phyloP scores from a whole-genome alignment of 148 eudicot genomes.

The Rheum nobile region DNA sequence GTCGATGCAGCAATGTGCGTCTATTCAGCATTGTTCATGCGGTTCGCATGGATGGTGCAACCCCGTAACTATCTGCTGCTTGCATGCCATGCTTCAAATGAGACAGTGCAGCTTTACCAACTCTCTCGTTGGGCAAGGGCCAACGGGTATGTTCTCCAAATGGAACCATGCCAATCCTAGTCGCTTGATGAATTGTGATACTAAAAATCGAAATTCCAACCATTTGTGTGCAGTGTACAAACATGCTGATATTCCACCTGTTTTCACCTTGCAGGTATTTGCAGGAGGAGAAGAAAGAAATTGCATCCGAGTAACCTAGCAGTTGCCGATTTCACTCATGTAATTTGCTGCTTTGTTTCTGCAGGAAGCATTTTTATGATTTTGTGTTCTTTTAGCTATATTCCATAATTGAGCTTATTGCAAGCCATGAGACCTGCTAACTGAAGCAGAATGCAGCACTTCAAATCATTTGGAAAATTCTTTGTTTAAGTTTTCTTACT shows the following conservation, averaged over 20 bases:
- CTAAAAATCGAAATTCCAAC: not conserved
- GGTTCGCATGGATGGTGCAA: conserved; percentile 98
- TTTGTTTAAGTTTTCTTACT: not conserved
- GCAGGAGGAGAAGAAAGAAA: not conserved
- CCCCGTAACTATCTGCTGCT: conserved; percentile 93
- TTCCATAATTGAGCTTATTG: conserved; percentile 1
- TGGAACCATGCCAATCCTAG: too few species aligned
- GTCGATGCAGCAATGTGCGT: conserved; percentile 75
- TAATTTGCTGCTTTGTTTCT: not conserved
- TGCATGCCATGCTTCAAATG: conserved; percentile 90
- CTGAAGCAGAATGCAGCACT: not conserved
- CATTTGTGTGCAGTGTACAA: not conserved
- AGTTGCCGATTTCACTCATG: not conserved
- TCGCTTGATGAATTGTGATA: not conserved
- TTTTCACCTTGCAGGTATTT: not conserved
- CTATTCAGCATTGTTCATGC: conserved; percentile 86
- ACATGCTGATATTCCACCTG: not conserved
- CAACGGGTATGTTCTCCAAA: conserved; percentile 39
- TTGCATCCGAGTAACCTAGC: not conserved
- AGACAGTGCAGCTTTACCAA: conserved; percentile 87
- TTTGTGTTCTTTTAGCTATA: not conserved
- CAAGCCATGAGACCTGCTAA: not conserved
- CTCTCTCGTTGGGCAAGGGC: conserved; percentile 92
- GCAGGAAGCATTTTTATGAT: not conserved
- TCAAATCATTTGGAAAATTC: not conserved